phyloP scores from a whole-genome alignment of 1,284 basidiomycete species.

The Tilletia horrida region DNA sequence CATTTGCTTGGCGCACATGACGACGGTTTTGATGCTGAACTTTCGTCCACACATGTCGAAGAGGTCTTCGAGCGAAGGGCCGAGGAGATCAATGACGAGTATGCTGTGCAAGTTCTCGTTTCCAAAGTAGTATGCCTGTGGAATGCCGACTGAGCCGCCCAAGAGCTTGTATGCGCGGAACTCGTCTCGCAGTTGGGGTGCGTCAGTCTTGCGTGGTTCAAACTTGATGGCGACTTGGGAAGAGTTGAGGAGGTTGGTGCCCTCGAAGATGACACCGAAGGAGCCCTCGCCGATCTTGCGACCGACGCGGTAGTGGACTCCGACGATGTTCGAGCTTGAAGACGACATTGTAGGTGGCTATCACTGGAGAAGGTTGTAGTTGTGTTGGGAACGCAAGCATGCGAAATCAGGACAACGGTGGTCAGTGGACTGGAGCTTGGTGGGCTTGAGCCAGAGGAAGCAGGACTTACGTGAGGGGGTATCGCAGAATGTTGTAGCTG shows the following conservation, averaged over 20 bases:
- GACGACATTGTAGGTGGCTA: slow-evolving; percentile 20
- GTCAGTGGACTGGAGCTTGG: no score
- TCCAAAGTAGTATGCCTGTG: slow-evolving; percentile 95
- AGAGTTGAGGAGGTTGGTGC: slow-evolving; percentile 50
- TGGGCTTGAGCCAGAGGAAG: no score
- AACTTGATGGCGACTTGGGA: slow-evolving; percentile 24
- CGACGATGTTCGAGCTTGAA: slow-evolving; percentile 53
- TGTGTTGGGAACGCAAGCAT: not conserved
- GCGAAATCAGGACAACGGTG: no score
- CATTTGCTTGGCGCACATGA: slow-evolving; percentile 96
- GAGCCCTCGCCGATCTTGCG: slow-evolving; percentile 67
- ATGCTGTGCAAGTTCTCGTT: slow-evolving; percentile 97
- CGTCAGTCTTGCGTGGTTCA: slow-evolving; percentile 88
- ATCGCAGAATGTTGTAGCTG: no score
- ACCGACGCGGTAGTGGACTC: slow-evolving; percentile 76
- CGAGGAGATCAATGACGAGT: slow-evolving; percentile 89
- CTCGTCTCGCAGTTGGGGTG: slow-evolving; percentile 91
- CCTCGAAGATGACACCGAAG: slow-evolving; percentile 95
- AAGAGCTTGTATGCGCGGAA: slow-evolving; percentile 95
- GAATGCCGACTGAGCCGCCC: slow-evolving; percentile 82
- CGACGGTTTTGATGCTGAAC: slow-evolving; percentile 90
- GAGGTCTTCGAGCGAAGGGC: slow-evolving; percentile 85
- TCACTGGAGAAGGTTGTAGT: not conserved
- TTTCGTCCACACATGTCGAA: slow-evolving; percentile 95
- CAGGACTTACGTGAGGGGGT: no score